phyloP scores from a whole-genome alignment of 169 alveolate genomes.

The Perkinsus marinus region DNA sequence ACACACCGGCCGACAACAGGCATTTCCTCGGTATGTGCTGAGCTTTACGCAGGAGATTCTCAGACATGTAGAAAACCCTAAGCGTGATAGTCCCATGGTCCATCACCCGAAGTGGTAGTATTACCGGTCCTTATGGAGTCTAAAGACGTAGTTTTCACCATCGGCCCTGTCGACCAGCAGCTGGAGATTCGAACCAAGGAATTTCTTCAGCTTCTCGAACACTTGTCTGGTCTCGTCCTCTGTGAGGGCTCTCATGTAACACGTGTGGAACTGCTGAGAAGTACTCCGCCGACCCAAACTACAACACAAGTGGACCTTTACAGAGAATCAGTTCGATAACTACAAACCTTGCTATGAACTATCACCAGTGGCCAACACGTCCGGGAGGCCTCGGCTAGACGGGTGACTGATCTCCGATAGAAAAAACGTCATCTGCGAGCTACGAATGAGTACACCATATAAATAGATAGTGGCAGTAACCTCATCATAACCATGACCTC shows the following conservation, averaged over 20 bases:
- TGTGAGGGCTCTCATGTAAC: constrained; percentile 62
- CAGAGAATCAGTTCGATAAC: no score
- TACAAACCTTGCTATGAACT: no score
- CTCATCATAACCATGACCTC: no score
- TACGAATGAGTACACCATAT: no score
- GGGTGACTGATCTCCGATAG: no score
- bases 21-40: constrained; percentile 60
- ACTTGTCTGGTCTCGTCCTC: constrained; percentile 69
- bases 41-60: constrained; percentile 51
- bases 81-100: neutral
- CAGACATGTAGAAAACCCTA: constrained; percentile 64
- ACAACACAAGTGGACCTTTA: no score
- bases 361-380: no score
- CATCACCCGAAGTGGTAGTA: neutral
- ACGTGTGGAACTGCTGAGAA: neutral
- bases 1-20: constrained; percentile 58
- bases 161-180: constrained; percentile 62
- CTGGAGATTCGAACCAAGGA: constrained; percentile 63
- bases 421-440: no score
- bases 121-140: constrained; percentile 46
- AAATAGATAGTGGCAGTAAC: no score
- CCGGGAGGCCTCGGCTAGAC: no score
- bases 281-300: no score
- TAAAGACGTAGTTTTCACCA: constrained; percentile 56
- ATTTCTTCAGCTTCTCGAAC: constrained; percentile 57